phyloP scores from a whole-genome alignment of 2,329 filamentous ascomycete species.

The Chaetomium sp. region DNA sequence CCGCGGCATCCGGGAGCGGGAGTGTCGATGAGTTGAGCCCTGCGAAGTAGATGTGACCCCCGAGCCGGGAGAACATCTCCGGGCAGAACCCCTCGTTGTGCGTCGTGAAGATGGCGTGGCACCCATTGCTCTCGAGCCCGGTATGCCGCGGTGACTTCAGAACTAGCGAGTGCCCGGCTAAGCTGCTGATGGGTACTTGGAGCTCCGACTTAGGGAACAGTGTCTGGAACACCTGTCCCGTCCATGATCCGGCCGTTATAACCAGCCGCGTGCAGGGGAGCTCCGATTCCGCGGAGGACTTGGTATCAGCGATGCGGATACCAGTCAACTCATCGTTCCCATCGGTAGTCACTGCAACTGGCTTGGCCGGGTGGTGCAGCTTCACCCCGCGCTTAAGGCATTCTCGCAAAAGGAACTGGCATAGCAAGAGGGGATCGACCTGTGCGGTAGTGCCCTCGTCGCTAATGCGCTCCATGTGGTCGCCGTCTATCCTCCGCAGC shows the following conservation, averaged over 20 bases:
- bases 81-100: conserved; percentile 63
- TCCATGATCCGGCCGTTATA: conserved; percentile 73
- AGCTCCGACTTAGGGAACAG: conserved; percentile 62
- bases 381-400: conserved; percentile 63
- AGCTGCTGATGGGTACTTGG: conserved; percentile 58
- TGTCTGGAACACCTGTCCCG: conserved; percentile 61
- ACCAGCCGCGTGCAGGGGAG: conserved; percentile 67
- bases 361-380: conserved; percentile 65
- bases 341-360: conserved; percentile 56
- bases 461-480: conserved; percentile 63
- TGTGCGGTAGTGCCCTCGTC: conserved; percentile 52
- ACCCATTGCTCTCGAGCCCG: conserved; percentile 50
- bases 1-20: conserved; percentile 59
- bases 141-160: conserved; percentile 59
- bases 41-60: conserved; percentile 71
- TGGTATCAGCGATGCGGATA: conserved; percentile 52
- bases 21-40: conserved; percentile 67
- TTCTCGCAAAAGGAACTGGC: conserved; percentile 62
- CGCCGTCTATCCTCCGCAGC: conserved; percentile 59
- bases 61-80: conserved; percentile 68
- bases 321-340: conserved; percentile 52
- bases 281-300: conserved; percentile 47
- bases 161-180: conserved; percentile 74
- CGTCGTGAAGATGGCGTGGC: conserved; percentile 70
- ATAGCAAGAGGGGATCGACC: conserved; percentile 66